Evolutionary conservation across 257 asterid species (phyloP).

Genomic region (Ilex aquifolium): DNA sequence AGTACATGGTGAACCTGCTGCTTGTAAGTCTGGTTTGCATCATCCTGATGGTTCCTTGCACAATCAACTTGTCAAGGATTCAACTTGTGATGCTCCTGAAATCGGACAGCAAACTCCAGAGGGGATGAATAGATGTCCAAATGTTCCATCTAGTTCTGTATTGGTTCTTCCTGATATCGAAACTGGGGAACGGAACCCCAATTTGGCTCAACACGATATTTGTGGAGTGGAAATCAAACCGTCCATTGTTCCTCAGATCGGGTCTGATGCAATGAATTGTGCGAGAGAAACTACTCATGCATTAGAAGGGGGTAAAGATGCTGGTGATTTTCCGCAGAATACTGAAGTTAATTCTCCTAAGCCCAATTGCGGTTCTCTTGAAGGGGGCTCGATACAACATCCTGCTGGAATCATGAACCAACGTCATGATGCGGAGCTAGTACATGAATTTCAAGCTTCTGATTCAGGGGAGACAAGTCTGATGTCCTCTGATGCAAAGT

Average conservation of each 20-base stretch:
- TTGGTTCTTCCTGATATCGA: too few species aligned
- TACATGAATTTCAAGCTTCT: neutral
- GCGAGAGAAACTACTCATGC: neutral
- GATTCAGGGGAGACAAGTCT: neutral
- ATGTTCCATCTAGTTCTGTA: too few species aligned
- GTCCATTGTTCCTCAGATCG: neutral
- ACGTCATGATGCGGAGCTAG: neutral
- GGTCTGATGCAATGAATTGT: neutral
- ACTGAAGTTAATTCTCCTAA: neutral
- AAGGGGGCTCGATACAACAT: neutral
- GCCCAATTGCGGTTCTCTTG: neutral
- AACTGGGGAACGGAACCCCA: neutral
- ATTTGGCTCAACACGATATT: neutral
- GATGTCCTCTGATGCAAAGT: neutral
- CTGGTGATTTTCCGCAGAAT: neutral
- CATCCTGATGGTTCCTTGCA: too few species aligned
- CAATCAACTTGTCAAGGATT: too few species aligned
- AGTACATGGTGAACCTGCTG: too few species aligned
- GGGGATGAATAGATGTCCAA: too few species aligned
- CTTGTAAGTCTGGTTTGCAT: too few species aligned
- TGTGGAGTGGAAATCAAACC: neutral
- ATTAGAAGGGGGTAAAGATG: neutral
- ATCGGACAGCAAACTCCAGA: neutral
- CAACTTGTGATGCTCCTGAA: neutral
- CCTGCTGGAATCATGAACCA: neutral